Conservation (phyloP, 2,329 filamentous ascomycete species). For the Microdochium trichocladiopsis region DNA sequence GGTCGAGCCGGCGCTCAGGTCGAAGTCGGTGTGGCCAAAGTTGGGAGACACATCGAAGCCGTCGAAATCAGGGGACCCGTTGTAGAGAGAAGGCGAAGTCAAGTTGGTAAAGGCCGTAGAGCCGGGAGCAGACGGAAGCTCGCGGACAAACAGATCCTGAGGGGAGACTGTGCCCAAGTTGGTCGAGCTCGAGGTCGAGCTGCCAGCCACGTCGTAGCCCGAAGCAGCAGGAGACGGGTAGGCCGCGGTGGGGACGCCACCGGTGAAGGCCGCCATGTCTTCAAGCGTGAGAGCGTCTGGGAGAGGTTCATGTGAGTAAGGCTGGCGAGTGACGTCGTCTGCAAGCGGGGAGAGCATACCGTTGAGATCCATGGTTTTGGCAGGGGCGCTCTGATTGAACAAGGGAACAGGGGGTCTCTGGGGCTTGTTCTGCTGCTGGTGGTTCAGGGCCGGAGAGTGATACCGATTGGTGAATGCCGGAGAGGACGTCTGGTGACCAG, state of each 20-base stretch:
- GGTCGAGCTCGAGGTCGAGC: constrained; percentile 39
- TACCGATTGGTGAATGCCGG: constrained; percentile 46
- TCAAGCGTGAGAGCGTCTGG: constrained; percentile 48
- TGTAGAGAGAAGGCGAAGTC: constrained; percentile 75
- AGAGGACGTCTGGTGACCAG: constrained; percentile 46
- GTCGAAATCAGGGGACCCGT: constrained; percentile 71
- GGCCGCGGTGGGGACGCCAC: constrained; percentile 37
- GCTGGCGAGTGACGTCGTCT: background rate
- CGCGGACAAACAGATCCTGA: constrained; percentile 68
- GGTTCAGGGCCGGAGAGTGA: constrained; percentile 33
- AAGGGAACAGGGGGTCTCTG: constrained; percentile 64
- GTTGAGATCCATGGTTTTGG: constrained; percentile 44
- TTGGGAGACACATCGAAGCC: constrained; percentile 73
- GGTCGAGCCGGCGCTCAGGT: constrained; percentile 43
- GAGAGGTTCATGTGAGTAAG: constrained; percentile 8
- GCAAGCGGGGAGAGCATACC: constrained; percentile 25
- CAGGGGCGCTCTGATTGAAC: constrained; percentile 47
- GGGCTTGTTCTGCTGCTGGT: constrained; percentile 38
- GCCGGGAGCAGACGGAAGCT: constrained; percentile 70
- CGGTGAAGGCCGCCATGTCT: constrained; percentile 51
- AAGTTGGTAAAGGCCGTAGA: constrained; percentile 76
- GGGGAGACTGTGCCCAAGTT: constrained; percentile 73
- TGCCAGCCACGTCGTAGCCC: constrained; percentile 36
- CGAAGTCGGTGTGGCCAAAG: constrained; percentile 57
- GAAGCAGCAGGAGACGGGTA: constrained; percentile 47